Conservation (phyloP, 371 early-diverging fungal species). For the Zychaea mexicana region DNA sequence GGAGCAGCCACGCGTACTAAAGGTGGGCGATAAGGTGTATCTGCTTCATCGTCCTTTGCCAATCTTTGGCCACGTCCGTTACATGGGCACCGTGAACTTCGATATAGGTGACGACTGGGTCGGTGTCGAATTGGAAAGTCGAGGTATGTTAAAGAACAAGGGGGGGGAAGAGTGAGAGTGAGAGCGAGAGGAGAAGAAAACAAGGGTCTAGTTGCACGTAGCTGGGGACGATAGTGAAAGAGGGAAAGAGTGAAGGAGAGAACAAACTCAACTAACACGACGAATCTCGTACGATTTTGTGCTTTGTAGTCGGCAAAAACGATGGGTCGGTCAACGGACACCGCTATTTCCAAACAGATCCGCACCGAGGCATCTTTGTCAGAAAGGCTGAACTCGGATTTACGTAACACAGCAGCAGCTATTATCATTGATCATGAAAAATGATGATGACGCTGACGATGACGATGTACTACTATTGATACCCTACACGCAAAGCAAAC, state of each 20-base stretch:
- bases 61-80: conserved; percentile 38
- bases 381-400: conserved; percentile 8
- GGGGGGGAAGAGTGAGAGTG: no score
- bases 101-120: conserved; percentile 35
- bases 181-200: no score
- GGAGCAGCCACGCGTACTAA: neutral
- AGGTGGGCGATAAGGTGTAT: conserved; percentile 32
- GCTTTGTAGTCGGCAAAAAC: conserved; percentile 29
- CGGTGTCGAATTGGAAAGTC: conserved; percentile 44
- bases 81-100: conserved; percentile 31
- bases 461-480: no score
- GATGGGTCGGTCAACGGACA: conserved; percentile 27
- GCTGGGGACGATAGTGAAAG: no score
- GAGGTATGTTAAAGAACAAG: conserved; percentile 27
- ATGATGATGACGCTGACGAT: no score
- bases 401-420: neutral
- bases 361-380: conserved; percentile 30
- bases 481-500: neutral
- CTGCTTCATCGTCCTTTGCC: conserved; percentile 35
- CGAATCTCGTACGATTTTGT: neutral
- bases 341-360: conserved; percentile 30
- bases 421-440: no score
- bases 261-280: neutral
- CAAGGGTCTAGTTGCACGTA: no score
- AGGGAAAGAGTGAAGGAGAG: neutral